A percentile compares a stretch with the other conserved stretches of the same genome.
phyloP scores from a whole-genome alignment of 2,329 filamentous ascomycete genomes.

The Lachnum nothofagi region DNA sequence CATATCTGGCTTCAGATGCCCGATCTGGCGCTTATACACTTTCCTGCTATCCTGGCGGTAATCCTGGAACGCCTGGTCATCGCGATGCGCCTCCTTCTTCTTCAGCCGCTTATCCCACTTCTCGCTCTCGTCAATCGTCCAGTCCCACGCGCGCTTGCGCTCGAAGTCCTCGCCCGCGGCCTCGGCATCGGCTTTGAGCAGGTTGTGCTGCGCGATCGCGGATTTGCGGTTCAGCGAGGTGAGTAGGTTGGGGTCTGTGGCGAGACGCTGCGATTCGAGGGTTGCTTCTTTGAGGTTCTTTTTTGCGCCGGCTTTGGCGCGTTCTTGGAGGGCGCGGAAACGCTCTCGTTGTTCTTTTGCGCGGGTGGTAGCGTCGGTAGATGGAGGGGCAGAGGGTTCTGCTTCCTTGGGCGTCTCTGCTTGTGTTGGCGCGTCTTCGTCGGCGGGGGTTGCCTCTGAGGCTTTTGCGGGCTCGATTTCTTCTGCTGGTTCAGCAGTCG shows the following conservation, averaged over 20 bases:
- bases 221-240: slow-evolving; percentile 77
- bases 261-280: slow-evolving; percentile 72
- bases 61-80: slow-evolving; percentile 86
- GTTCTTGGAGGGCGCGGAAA: slow-evolving; percentile 82
- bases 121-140: slow-evolving; percentile 92
- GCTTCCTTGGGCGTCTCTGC: slow-evolving; percentile 10
- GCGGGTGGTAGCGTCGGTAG: slow-evolving; percentile 38
- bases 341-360: slow-evolving; percentile 67
- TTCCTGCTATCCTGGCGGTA: slow-evolving; percentile 84
- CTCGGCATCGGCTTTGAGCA: slow-evolving; percentile 86
- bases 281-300: slow-evolving; percentile 80
- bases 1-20: slow-evolving; percentile 68
- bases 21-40: slow-evolving; percentile 86
- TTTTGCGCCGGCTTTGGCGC: slow-evolving; percentile 66
- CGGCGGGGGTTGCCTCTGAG: neutral
- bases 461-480: slow-evolving; percentile 4
- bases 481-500: slow-evolving; percentile 20
- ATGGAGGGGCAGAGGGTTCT: slow-evolving; percentile 11
- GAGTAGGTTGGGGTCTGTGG: slow-evolving; percentile 72
- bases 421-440: slow-evolving; percentile 12
- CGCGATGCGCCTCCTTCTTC: slow-evolving; percentile 75
- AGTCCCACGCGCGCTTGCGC: slow-evolving; percentile 97
- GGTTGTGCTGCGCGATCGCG: slow-evolving; percentile 83
- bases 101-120: slow-evolving; percentile 86
- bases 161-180: slow-evolving; percentile 88